phyloP scores from a whole-genome alignment of 2,329 filamentous ascomycete genomes.

The Mycosphaerelloides madeirae region DNA sequence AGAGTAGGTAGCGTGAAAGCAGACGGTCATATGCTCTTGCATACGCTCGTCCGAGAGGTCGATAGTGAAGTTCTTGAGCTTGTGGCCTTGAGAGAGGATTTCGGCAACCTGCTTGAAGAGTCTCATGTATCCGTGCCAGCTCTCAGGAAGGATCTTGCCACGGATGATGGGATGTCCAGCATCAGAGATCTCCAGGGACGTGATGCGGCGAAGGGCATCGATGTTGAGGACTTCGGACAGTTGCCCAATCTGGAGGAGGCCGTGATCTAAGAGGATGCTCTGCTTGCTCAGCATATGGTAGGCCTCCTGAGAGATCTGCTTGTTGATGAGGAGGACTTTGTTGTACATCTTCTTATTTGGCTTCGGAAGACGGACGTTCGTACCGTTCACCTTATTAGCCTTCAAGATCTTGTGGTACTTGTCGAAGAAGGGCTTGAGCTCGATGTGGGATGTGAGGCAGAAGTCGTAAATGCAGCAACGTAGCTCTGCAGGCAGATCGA shows the following conservation, averaged over 20 bases:
- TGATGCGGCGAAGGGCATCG: constrained; percentile 23
- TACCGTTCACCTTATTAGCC: constrained; percentile 1
- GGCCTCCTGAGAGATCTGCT: constrained; percentile 32
- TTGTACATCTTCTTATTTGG: constrained; percentile 25
- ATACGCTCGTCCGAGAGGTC: constrained; percentile 21
- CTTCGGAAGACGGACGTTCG: too few species aligned
- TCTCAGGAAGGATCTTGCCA: constrained; percentile 10
- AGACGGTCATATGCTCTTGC: constrained; percentile 23
- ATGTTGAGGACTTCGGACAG: constrained; percentile 19
- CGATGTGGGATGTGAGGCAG: constrained; percentile 15
- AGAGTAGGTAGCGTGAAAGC: constrained; percentile 12
- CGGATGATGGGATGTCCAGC: constrained; percentile 73
- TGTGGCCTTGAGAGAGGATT: constrained; percentile 23
- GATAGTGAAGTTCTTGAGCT: constrained; percentile 27
- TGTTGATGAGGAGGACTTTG: constrained; percentile 32
- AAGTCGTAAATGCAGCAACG: constrained; percentile 25
- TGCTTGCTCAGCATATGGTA: constrained; percentile 18
- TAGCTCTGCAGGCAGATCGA: constrained; percentile 26
- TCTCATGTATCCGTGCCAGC: constrained; percentile 27
- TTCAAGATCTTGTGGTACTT: constrained; percentile 4
- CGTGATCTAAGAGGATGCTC: constrained; percentile 27
- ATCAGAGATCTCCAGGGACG: constrained; percentile 66
- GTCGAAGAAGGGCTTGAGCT: constrained; percentile 19
- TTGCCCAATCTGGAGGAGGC: constrained; percentile 15
- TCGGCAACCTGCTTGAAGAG: constrained; percentile 23